Conservation (phyloP, 768 basidiomycete genomes). For the Imleria badia region DNA sequence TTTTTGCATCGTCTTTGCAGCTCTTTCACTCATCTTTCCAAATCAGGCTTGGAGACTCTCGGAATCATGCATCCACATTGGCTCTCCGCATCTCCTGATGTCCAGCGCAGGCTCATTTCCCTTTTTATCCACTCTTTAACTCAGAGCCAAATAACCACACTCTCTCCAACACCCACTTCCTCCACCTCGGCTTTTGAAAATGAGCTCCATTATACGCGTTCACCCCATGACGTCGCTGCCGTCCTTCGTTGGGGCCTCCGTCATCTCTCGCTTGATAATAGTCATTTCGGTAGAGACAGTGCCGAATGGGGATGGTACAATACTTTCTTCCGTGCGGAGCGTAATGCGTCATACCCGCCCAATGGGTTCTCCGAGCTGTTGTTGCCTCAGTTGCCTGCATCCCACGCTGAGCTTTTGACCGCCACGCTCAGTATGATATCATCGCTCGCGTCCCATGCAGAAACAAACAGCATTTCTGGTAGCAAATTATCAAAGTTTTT, state of each 20-base stretch:
- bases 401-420: slow-evolving; percentile 58
- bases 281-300: slow-evolving; percentile 56
- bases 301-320: slow-evolving; percentile 67
- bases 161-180: slow-evolving; percentile 50
- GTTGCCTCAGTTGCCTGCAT: slow-evolving; percentile 54
- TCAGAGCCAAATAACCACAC: slow-evolving; percentile 45
- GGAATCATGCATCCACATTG: slow-evolving; percentile 87
- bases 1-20: neutral
- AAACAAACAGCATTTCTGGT: slow-evolving; percentile 70
- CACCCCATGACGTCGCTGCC: slow-evolving; percentile 76
- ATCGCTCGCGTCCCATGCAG: slow-evolving; percentile 69
- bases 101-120: slow-evolving; percentile 70
- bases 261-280: slow-evolving; percentile 63
- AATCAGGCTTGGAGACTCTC: slow-evolving; percentile 71
- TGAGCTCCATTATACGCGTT: slow-evolving; percentile 62
- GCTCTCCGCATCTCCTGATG: slow-evolving; percentile 69
- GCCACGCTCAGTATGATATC: slow-evolving; percentile 62
- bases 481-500: slow-evolving; percentile 74
- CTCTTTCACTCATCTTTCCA: slow-evolving; percentile 2
- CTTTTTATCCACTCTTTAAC: slow-evolving; percentile 65
- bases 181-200: slow-evolving; percentile 56
- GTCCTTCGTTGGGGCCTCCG: slow-evolving; percentile 81
- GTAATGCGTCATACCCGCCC: slow-evolving; percentile 54
- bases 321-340: slow-evolving; percentile 61
- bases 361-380: slow-evolving; percentile 63